Percentiles rank a stretch among this genome's conserved stretches.
Evolutionary conservation across 352 stramenopile species (phyloP).

Genomic region (Globisporangium yorkense): DNA sequence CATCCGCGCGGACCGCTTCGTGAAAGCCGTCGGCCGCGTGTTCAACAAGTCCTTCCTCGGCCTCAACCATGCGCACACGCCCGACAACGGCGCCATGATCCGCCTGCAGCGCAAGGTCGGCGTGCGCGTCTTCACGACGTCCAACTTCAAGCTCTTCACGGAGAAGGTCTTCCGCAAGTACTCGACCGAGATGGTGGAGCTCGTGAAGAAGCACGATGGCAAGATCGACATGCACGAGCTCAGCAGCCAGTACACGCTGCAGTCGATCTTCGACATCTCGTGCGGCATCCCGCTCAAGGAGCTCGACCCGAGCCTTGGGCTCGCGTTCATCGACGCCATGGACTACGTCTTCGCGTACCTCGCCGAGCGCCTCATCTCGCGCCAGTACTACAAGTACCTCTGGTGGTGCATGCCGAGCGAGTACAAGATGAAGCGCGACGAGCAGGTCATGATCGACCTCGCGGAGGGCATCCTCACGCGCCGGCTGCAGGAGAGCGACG

Average conservation of each 20-base stretch:
- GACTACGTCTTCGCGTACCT: constrained; percentile 51
- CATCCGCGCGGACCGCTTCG: constrained; percentile 53
- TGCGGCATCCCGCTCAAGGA: constrained; percentile 38
- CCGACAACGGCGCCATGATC: too few species aligned
- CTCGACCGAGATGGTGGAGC: too few species aligned
- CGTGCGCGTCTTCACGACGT: too few species aligned
- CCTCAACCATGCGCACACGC: constrained; percentile 46
- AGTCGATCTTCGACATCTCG: constrained; percentile 53
- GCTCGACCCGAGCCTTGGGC: constrained; percentile 22
- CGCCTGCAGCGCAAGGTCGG: too few species aligned
- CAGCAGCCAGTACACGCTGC: constrained; percentile 42
- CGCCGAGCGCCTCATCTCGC: constrained; percentile 48
- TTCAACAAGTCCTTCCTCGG: constrained; percentile 64
- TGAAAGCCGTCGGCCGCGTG: constrained; percentile 56
- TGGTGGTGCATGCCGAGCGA: constrained; percentile 60
- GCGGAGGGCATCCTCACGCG: constrained; percentile 41
- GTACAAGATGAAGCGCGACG: constrained; percentile 24
- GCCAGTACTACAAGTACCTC: constrained; percentile 60
- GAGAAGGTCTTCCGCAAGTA: too few species aligned
- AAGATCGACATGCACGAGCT: constrained; percentile 42
- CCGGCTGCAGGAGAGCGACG: constrained; percentile 25
- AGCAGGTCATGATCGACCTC: constrained; percentile 24
- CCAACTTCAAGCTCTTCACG: too few species aligned
- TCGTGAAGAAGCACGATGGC: too few species aligned
- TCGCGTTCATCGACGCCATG: constrained; percentile 45